Conservation (phyloP, 2,329 filamentous ascomycete genomes). For the Fusarium torulosum region DNA sequence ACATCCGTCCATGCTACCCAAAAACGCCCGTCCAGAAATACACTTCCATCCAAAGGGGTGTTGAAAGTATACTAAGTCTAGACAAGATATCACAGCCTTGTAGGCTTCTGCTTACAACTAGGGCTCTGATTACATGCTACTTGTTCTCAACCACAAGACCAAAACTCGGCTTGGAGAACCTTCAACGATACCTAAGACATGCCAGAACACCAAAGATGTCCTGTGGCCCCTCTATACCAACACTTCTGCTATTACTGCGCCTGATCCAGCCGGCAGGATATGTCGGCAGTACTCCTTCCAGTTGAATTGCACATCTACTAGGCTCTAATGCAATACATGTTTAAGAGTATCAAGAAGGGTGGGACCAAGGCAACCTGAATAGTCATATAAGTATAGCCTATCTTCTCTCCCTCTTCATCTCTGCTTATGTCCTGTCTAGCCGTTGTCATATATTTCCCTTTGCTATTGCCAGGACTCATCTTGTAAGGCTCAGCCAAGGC, state of each 20-base stretch:
- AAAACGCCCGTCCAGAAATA: not conserved
- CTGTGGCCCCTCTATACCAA: not conserved
- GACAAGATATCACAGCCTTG: not conserved
- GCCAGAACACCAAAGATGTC: not conserved
- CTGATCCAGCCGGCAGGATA: not conserved
- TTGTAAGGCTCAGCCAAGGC: not conserved
- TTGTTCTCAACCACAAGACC: not conserved
- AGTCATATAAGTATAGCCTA: constrained; percentile 4
- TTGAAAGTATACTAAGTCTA: not conserved
- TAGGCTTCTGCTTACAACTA: not conserved
- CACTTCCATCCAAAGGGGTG: not conserved
- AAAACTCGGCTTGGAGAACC: not conserved
- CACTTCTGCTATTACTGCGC: not conserved
- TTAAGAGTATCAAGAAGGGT: not conserved
- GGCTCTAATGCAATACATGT: not conserved
- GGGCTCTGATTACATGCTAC: not conserved
- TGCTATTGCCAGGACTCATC: not conserved
- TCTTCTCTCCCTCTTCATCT: not conserved
- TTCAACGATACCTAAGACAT: not conserved
- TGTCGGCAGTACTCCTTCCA: not conserved
- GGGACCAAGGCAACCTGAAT: constrained; percentile 3
- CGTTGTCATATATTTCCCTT: not conserved
- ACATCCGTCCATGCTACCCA: not conserved
- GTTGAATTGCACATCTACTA: constrained; percentile 1
- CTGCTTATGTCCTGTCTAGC: not conserved